Conservation (phyloP, 208 protist genomes). For the Angomonas ambiguus region DNA sequence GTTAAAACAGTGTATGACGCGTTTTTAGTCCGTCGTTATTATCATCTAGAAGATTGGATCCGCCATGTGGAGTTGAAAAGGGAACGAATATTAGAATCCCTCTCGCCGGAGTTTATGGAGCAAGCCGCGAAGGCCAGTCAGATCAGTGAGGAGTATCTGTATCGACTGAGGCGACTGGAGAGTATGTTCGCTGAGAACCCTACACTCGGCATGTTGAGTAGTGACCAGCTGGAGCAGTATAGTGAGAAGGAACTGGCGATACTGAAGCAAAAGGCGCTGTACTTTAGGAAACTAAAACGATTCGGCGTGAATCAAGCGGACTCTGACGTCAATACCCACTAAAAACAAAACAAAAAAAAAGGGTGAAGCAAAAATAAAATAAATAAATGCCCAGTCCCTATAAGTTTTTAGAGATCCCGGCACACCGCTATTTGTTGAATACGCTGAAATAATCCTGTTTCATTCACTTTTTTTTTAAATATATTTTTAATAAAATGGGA, state of each 20-base stretch:
- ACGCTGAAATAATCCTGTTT: not conserved
- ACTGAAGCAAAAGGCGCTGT: constrained; percentile 75
- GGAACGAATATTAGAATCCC: constrained; percentile 41
- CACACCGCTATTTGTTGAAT: not conserved
- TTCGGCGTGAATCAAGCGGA: constrained; percentile 75
- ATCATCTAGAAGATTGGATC: constrained; percentile 76
- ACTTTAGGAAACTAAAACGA: constrained; percentile 73
- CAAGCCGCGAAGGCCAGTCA: constrained; percentile 35
- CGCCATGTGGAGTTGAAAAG: constrained; percentile 70
- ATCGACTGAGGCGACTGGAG: constrained; percentile 50
- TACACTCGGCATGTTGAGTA: constrained; percentile 39
- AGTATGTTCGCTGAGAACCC: constrained; percentile 50
- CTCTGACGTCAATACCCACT: constrained; percentile 71
- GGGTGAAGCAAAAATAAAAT: not conserved
- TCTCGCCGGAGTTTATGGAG: constrained; percentile 60
- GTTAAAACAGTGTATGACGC: constrained; percentile 85
- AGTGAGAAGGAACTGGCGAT: constrained; percentile 67
- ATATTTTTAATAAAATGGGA: not conserved
- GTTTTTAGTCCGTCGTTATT: constrained; percentile 79
- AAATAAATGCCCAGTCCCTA: not conserved
- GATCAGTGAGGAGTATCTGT: constrained; percentile 46
- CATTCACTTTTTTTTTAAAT: not conserved
- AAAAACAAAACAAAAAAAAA: not conserved
- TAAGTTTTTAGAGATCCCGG: constrained; percentile 2
- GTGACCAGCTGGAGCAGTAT: constrained; percentile 41